These are phyloP conservation scores for Candida labiduridarum DNA, from an alignment of 1,139 yeast species.

Conservation along the genomic window DNA sequence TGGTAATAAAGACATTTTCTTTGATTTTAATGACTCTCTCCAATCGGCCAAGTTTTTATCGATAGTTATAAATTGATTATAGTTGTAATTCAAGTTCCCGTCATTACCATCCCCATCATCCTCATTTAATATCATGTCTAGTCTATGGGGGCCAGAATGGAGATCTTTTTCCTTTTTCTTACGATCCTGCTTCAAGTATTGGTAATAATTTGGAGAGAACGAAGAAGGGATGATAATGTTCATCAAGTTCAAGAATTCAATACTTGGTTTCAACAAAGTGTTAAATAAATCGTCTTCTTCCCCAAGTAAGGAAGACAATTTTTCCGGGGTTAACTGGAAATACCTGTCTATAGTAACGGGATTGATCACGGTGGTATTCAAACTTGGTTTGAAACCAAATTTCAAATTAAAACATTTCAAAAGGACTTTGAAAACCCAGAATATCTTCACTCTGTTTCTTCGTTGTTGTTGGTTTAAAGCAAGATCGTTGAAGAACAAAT, in stretches of 20 bases:
- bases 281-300: conserved; percentile 38
- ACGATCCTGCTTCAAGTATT: conserved; percentile 38
- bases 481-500: conserved; percentile 49
- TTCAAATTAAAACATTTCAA: conserved; percentile 53
- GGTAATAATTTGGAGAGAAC: conserved; percentile 51
- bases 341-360: conserved; percentile 54
- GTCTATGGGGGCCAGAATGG: conserved; percentile 27
- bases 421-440: conserved; percentile 61
- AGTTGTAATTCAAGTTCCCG: conserved; percentile 52
- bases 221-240: conserved; percentile 53
- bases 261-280: conserved; percentile 44
- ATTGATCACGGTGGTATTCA: conserved; percentile 51
- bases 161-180: conserved; percentile 22
- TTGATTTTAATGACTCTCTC: conserved; percentile 42
- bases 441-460: conserved; percentile 57
- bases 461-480: conserved; percentile 38
- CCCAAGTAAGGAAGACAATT: conserved; percentile 38
- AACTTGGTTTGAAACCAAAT: conserved; percentile 52
- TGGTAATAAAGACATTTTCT: conserved; percentile 32
- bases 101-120: conserved; percentile 56
- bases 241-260: conserved; percentile 48
- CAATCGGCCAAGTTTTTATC: conserved; percentile 47
- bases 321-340: conserved; percentile 51
- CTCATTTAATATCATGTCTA: conserved; percentile 51
- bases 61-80: conserved; percentile 46